phyloP scores from a whole-genome alignment of 352 stramenopile species.

The Phytopythium montanum region DNA sequence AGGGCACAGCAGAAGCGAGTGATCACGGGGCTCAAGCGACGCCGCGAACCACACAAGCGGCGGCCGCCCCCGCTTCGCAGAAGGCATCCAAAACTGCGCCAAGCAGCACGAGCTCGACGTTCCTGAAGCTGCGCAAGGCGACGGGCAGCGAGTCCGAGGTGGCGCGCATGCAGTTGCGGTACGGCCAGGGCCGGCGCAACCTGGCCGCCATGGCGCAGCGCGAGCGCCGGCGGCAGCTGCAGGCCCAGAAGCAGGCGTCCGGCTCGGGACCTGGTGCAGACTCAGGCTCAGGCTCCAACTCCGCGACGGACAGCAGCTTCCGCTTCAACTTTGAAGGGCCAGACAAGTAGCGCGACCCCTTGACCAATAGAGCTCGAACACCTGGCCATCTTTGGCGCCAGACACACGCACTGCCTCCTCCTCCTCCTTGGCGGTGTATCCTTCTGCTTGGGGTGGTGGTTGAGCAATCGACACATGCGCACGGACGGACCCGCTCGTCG shows the following conservation, averaged over 20 bases:
- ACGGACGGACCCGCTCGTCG: not conserved
- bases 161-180: conserved; percentile 68
- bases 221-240: conserved; percentile 27
- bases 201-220: conserved; percentile 44
- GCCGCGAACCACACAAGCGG: not conserved
- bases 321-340: conserved; percentile 31
- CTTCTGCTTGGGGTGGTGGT: not conserved
- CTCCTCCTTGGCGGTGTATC: not conserved
- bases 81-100: not conserved
- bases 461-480: not conserved
- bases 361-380: not conserved
- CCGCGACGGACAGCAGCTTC: conserved; percentile 13
- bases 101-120: conserved; percentile 23
- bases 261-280: not conserved
- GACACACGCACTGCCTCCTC: not conserved
- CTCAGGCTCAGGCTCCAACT: conserved; percentile 1
- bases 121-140: conserved; percentile 57
- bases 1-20: not conserved
- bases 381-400: not conserved
- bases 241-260: not conserved
- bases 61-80: not conserved
- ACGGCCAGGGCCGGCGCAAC: conserved; percentile 57
- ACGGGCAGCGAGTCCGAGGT: conserved; percentile 64
- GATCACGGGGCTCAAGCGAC: not conserved
- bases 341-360: conserved; percentile 2